Base-by-base conservation (phyloP, 805 yeast genomes). In the Jamesozyma gamospora region DNA sequence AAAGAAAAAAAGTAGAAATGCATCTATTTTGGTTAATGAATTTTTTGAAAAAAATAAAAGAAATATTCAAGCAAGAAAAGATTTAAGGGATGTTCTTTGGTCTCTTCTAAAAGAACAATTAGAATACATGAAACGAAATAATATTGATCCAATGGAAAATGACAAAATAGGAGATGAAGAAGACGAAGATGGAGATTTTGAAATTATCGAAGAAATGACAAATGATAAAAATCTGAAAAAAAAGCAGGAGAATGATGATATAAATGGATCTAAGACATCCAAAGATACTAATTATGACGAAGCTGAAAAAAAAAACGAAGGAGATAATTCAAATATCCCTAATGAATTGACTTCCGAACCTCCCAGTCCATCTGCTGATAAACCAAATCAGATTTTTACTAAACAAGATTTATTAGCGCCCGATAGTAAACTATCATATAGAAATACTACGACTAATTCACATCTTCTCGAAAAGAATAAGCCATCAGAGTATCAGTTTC, bases 21-120 rank as follows among this genome's bases (percentile, higher is more conserved):
- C 48, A 4, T 45, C 47, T 4, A 51, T 40, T 28, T 19, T 40
- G 4, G 40, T 54, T 2, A 56, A 58, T 36, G 48, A 48, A 31
- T 53, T 46, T 41, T 60, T 59, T 45, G 56, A 55, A 21, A 58
- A 48, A 28, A 44, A 45, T 28, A 44, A 46, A 17, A 46, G 61
- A 41, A 42, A 44, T 19, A 40, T 40, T 16, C 35, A 40, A 9
- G 56, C 60, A 7, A 53, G 63, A 38, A 49, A 50, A 19, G 44
- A 42, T 13, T 44, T 61, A 3, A 52, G 62, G 39, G 35, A 41
- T 5, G 48, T 52, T 19, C 35, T 60, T 10, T 37, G 43, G 44
- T 35, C 43, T 1, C 41, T 60, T 34, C 58, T 55, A 30, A 37
- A 41, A 16, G 36, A 41, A 13, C 58, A 56, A 21, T 34, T 54